Conservation (phyloP, 495 filamentous ascomycete species). For the Annulohypoxylon bovei region DNA sequence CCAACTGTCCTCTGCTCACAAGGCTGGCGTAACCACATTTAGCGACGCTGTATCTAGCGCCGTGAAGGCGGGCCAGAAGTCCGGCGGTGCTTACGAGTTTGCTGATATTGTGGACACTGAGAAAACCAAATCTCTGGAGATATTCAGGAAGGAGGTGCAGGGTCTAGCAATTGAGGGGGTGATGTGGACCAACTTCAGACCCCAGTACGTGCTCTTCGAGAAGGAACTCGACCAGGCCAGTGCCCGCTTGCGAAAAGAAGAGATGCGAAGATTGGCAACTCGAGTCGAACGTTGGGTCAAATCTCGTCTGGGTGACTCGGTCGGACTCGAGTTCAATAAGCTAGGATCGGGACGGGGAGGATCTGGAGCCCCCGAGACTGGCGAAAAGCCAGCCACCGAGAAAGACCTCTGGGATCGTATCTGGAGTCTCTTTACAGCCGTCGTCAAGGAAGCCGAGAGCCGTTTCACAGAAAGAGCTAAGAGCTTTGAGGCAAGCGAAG, state of each 20-base stretch:
- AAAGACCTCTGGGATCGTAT: constrained; percentile 95
- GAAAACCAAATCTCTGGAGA: constrained; percentile 75
- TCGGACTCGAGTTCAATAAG: constrained; percentile 94
- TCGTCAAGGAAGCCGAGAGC: constrained; percentile 85
- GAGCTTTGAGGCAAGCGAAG: constrained; percentile 90
- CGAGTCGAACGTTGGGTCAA: constrained; percentile 93
- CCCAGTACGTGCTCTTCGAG: constrained; percentile 64
- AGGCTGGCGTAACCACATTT: constrained; percentile 86
- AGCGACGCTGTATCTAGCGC: constrained; percentile 79
- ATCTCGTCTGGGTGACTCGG: constrained; percentile 83
- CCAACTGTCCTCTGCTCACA: constrained; percentile 87
- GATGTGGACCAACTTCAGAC: constrained; percentile 76
- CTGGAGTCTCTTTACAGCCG: constrained; percentile 84
- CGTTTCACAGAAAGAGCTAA: constrained; percentile 87
- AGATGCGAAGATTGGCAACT: constrained; percentile 91
- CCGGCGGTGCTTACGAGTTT: constrained; percentile 88
- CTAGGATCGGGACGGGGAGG: constrained; percentile 87
- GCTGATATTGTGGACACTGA: constrained; percentile 89
- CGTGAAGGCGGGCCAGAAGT: constrained; percentile 91
- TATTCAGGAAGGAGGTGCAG: constrained; percentile 80
- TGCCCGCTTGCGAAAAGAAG: constrained; percentile 82
- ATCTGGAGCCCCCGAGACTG: constrained; percentile 78
- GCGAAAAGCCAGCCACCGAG: constrained; percentile 75
- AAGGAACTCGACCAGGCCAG: constrained; percentile 92
- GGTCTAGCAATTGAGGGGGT: constrained; percentile 78